These are phyloP conservation scores for Fragaria vesca DNA, from an alignment of 306 rosid species.

Conservation along the genomic window DNA sequence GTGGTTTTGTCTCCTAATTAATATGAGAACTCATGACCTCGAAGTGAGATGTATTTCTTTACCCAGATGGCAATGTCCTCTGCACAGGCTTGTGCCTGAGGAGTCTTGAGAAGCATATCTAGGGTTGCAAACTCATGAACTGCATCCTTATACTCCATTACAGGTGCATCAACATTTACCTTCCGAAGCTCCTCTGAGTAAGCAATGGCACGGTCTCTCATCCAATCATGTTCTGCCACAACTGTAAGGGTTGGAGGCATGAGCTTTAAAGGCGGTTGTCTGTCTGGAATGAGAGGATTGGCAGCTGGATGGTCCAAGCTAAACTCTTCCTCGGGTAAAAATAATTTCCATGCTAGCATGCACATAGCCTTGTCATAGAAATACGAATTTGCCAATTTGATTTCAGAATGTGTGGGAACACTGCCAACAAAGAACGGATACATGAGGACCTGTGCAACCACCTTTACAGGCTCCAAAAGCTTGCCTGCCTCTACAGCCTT, in stretches of 20 bases:
- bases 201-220: constrained; percentile 97
- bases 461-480: constrained; percentile 90
- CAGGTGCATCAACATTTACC: constrained; percentile 86
- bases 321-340: constrained; percentile 80
- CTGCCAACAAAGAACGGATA: constrained; percentile 87
- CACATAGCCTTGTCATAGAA: constrained; percentile 96
- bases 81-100: constrained; percentile 86
- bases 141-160: constrained; percentile 86
- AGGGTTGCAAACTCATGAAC: constrained; percentile 95
- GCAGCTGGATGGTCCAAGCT: constrained; percentile 90
- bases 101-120: constrained; percentile 85
- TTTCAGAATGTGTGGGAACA: constrained; percentile 88
- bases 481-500: constrained; percentile 90
- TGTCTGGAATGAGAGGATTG: constrained; percentile 70
- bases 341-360: constrained; percentile 87
- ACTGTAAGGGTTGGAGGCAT: constrained; percentile 96
- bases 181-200: constrained; percentile 94
- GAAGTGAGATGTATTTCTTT: constrained; percentile 80
- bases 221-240: constrained; percentile 95
- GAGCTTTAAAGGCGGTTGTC: constrained; percentile 72
- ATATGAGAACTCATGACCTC: constrained; percentile 96
- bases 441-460: constrained; percentile 86
- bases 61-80: constrained; percentile 99
- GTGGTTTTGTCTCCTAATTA: constrained; percentile 33
- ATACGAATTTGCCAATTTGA: constrained; percentile 88